phyloP scores from a whole-genome alignment of 306 rosid species.

The Spatholobus suberectus region DNA sequence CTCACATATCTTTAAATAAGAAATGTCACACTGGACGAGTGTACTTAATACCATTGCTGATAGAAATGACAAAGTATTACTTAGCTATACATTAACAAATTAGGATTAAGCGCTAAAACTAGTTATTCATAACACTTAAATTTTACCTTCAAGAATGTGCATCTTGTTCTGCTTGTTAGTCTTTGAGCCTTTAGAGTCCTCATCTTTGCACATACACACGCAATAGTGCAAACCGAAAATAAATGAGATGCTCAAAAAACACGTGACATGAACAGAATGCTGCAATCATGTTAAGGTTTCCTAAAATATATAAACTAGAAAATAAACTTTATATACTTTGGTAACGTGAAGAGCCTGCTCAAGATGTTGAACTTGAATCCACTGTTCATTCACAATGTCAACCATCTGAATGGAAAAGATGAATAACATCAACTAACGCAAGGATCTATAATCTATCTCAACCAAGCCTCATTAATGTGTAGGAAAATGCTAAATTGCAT shows the following conservation, averaged over 20 bases:
- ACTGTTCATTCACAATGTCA: conserved; percentile 77
- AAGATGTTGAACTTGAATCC: conserved; percentile 92
- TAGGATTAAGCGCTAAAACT: conserved; percentile 13
- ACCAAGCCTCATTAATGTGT: not conserved
- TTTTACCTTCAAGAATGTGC: conserved; percentile 79
- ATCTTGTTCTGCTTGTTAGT: conserved; percentile 50
- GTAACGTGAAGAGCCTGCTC: conserved; percentile 93
- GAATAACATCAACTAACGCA: conserved; percentile 42
- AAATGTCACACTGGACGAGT: not conserved
- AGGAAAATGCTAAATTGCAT: conserved; percentile 27
- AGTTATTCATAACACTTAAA: conserved; percentile 22
- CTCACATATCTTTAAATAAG: conserved; percentile 15
- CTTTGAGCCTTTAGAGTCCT: conserved; percentile 60
- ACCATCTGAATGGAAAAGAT: conserved; percentile 64
- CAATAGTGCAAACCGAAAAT: conserved; percentile 16
- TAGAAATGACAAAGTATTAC: not conserved
- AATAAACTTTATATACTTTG: conserved; percentile 55
- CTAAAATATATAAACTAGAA: conserved; percentile 4
- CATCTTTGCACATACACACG: conserved; percentile 47
- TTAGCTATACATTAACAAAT: conserved; percentile 26
- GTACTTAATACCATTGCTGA: conserved; percentile 13
- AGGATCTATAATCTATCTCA: conserved; percentile 2
- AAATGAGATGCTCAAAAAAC: conserved; percentile 32
- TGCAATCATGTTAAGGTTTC: conserved; percentile 30
- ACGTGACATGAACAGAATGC: not conserved